Percentiles rank a stretch among this genome's conserved stretches.
Evolutionary conservation across 345 rosid genomes (phyloP).

Genomic region (Angophora floribunda): DNA sequence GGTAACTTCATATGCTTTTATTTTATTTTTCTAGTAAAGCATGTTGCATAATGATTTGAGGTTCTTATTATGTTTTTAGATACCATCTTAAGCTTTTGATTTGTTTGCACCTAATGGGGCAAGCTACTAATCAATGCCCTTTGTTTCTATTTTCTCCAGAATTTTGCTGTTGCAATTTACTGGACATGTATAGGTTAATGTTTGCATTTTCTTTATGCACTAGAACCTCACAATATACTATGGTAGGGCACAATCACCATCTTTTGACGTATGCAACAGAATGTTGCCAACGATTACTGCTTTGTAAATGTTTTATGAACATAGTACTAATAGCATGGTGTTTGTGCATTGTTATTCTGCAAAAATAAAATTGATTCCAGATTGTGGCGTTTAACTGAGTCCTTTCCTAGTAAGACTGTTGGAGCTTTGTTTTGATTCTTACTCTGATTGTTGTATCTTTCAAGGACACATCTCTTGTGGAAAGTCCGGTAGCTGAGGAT

Average conservation of each 20-base stretch:
- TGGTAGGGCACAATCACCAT: not conserved
- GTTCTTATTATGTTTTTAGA: not conserved
- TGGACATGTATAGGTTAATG: not conserved
- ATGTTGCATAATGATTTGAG: not conserved
- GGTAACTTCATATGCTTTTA: slow-evolving; percentile 11
- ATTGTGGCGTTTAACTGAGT: not conserved
- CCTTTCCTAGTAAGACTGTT: not conserved
- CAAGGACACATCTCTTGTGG: slow-evolving; percentile 56
- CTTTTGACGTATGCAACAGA: not conserved
- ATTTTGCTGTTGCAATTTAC: not conserved
- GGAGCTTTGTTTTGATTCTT: not conserved
- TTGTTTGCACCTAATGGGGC: not conserved
- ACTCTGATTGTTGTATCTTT: not conserved
- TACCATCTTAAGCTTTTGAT: not conserved
- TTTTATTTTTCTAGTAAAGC: not conserved
- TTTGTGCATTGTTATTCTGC: not conserved
- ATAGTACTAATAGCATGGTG: not conserved
- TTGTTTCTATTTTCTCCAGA: not conserved
- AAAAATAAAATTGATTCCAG: not conserved
- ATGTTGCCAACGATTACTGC: not conserved
- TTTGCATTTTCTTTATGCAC: not conserved
- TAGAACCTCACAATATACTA: not conserved
- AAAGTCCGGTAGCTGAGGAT: slow-evolving; percentile 63
- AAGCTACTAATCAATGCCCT: not conserved
- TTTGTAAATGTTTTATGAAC: not conserved